These are phyloP conservation scores for Trichoderma sp. DNA, from an alignment of 2,329 filamentous ascomycete species.

Conservation along the genomic window DNA sequence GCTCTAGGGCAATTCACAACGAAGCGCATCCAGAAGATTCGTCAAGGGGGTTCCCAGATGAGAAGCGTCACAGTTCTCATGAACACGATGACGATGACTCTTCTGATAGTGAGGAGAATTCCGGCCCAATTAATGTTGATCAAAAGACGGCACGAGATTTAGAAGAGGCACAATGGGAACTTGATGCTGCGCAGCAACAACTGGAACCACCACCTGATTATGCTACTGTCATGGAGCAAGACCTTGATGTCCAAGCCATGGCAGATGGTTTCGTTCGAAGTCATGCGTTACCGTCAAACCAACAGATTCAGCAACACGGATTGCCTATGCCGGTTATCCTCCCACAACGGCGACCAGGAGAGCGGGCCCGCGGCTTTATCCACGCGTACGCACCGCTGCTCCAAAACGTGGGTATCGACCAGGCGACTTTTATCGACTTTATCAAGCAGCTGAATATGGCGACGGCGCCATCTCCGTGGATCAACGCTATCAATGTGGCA, in stretches of 20 bases:
- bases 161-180: constrained; percentile 21
- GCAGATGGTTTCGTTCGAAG: constrained; percentile 14
- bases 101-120: neutral
- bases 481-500: constrained; percentile 42
- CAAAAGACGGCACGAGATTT: constrained; percentile 10
- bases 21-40: neutral
- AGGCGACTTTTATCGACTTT: constrained; percentile 48
- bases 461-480: constrained; percentile 32
- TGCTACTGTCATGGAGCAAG: constrained; percentile 13
- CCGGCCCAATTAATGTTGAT: neutral
- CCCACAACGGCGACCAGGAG: constrained; percentile 49
- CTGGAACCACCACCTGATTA: constrained; percentile 20
- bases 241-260: constrained; percentile 9
- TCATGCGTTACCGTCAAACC: neutral
- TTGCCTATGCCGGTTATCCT: constrained; percentile 49
- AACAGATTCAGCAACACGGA: neutral
- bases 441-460: constrained; percentile 46
- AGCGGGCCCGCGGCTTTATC: constrained; percentile 48
- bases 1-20: neutral
- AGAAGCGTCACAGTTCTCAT: neutral
- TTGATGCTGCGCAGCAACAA: constrained; percentile 19
- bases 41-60: neutral
- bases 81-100: neutral
- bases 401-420: constrained; percentile 44
- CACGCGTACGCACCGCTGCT: constrained; percentile 52